Base-by-base conservation (phyloP, 352 stramenopile species). In the Phytopythium litorale region DNA sequence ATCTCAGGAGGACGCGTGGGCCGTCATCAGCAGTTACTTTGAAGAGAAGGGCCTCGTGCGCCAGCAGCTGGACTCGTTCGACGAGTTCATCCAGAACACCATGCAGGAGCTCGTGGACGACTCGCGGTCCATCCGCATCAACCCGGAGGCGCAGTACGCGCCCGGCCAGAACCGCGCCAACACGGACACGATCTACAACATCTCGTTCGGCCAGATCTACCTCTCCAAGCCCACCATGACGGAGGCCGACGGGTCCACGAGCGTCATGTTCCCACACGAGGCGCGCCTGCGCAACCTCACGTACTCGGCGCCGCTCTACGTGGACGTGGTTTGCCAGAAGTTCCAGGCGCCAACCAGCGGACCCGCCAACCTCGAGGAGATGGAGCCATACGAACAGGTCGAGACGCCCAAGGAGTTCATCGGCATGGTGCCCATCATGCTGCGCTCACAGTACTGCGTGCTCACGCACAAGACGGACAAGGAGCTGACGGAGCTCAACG, bases 61-160 rank as follows among this genome's bases (percentile, higher is more conserved):
- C 40, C 98, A 99, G 76, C 98, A 99, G 75, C 79, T 99, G 32
- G 98, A 99, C 74, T 99, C 97, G 45, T 99, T 99, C 79, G 97
- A 99, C 74, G 96, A 99, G 84, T 99, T 99, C 75, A 99, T 99
- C 69, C 96, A 99, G 85, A 99, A 99, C 78, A 99, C 96, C 8
- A 99, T 99, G 96, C 97, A 99, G 79, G 97, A 99, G 80, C 79
- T 99, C 46, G 97, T 99, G 58, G 94, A 98, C 72, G 97, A 99
- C 76, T 97, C 87, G 35, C 94, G 97, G 52, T 97, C 96, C 58
- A 99, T 99, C 71, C 86, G 91, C 53, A 97, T 99, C 35, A 98
- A 91, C 45, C 97, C 97, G 18, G 94, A 99, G 74, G 81, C 97
- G 43, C 97, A 99, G 77, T 98, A 99, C 72, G 83, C 91, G 43